A percentile compares a stretch with the other conserved stretches of the same genome.
phyloP scores from a whole-genome alignment of 139 green algal genomes.

The Closterium sp. region DNA sequence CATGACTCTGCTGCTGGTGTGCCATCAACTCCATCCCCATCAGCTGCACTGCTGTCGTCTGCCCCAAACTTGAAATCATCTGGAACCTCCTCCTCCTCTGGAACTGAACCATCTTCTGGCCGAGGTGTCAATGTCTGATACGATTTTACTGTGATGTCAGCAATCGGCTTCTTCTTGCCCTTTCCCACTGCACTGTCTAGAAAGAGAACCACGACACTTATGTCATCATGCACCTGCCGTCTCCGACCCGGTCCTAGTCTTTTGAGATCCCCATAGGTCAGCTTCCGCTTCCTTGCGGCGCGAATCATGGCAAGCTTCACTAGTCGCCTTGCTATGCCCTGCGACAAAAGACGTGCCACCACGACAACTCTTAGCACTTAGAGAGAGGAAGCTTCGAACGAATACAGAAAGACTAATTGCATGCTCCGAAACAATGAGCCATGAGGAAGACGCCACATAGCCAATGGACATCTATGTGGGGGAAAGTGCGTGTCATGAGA shows the following conservation, averaged over 20 bases:
- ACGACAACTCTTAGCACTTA: not conserved
- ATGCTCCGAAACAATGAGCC: not conserved
- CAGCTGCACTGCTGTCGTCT: not conserved
- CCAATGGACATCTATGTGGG: not conserved
- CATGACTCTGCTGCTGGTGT: not conserved
- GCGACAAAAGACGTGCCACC: not conserved
- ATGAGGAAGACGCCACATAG: too few species aligned
- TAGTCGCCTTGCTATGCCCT: constrained; percentile 26
- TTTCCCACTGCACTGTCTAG: not conserved
- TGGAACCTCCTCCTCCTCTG: not conserved
- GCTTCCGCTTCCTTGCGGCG: constrained; percentile 7
- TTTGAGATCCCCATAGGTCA: constrained; percentile 22
- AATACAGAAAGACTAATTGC: not conserved
- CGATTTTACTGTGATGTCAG: not conserved
- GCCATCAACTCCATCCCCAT: not conserved
- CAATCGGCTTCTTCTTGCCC: not conserved
- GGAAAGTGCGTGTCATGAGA: too few species aligned
- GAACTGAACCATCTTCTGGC: not conserved
- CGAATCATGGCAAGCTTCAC: constrained; percentile 11
- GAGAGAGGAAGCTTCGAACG: not conserved
- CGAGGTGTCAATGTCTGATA: not conserved
- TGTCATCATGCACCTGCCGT: constrained; percentile 29
- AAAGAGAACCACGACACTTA: constrained; percentile 30
- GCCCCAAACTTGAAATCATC: not conserved
- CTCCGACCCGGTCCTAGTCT: not conserved